Conservation (phyloP, 2,329 filamentous ascomycete species). For the Curvularia verruculosa region DNA sequence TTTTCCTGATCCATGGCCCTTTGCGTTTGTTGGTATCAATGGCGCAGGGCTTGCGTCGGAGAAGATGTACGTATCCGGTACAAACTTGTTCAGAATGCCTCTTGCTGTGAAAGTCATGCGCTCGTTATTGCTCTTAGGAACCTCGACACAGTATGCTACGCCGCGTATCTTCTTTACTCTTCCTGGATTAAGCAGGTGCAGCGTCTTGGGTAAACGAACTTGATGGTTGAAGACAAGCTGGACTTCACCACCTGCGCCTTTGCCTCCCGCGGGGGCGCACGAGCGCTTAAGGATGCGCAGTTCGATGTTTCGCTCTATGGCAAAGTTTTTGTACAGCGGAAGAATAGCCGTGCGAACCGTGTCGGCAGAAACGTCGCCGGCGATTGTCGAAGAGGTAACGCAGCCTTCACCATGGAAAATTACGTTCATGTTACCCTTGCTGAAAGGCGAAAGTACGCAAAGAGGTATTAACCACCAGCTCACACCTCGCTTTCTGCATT, state of each 20-base stretch:
- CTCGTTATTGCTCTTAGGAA: conserved; percentile 90
- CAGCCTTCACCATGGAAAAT: conserved; percentile 89
- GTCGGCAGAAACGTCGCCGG: conserved; percentile 88
- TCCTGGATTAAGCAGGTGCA: conserved; percentile 85
- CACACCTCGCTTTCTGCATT: conserved; percentile 77
- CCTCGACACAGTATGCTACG: conserved; percentile 91
- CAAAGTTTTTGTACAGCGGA: conserved; percentile 87
- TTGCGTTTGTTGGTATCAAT: conserved; percentile 71
- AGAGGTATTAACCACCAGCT: conserved; percentile 92
- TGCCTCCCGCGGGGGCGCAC: conserved; percentile 69
- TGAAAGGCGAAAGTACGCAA: conserved; percentile 89
- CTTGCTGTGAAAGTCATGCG: conserved; percentile 92
- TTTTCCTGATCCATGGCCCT: conserved; percentile 61
- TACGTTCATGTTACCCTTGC: conserved; percentile 88
- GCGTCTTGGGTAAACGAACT: conserved; percentile 88
- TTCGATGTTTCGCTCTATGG: conserved; percentile 85
- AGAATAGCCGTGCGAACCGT: conserved; percentile 92
- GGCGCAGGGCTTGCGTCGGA: conserved; percentile 68
- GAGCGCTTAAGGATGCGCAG: conserved; percentile 80
- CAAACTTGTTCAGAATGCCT: conserved; percentile 81
- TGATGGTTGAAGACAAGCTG: conserved; percentile 93
- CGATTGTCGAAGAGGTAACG: conserved; percentile 83
- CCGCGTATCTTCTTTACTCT: conserved; percentile 87
- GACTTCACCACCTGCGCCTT: conserved; percentile 88
- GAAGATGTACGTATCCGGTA: conserved; percentile 88